phyloP scores from a whole-genome alignment of 805 yeast species.

The Saccharomycopsis malanga region DNA sequence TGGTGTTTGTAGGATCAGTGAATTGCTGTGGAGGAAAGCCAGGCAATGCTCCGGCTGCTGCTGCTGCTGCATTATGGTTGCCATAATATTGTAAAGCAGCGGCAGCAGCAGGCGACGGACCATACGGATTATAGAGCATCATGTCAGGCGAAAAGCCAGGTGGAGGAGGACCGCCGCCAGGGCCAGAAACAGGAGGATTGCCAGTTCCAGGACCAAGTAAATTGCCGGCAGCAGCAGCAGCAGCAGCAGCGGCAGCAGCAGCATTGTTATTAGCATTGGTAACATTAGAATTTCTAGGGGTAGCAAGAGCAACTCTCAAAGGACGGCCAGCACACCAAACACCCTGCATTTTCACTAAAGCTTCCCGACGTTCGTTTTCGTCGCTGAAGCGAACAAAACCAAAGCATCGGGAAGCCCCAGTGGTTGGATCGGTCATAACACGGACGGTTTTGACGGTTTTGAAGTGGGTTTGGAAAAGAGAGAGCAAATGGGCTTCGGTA shows the following conservation, averaged over 20 bases:
- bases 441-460: constrained; percentile 68
- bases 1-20: constrained; percentile 58
- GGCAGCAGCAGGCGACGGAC: neutral
- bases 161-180: neutral
- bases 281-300: constrained; percentile 48
- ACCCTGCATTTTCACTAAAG: constrained; percentile 70
- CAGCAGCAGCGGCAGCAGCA: constrained; percentile 14
- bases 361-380: constrained; percentile 60
- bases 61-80: neutral
- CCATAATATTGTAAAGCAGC: constrained; percentile 6
- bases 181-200: no score
- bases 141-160: constrained; percentile 10
- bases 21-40: constrained; percentile 5
- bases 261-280: constrained; percentile 9
- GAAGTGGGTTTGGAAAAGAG: constrained; percentile 62
- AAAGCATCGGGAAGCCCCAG: constrained; percentile 32
- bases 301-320: constrained; percentile 70
- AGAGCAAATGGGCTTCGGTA: constrained; percentile 70
- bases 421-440: constrained; percentile 79
- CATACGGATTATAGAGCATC: constrained; percentile 15
- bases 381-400: constrained; percentile 63
- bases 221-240: neutral
- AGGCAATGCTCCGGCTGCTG: neutral
- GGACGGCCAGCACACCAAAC: constrained; percentile 75
- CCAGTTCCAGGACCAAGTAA: neutral